These are phyloP conservation scores for Fusarium annulatum DNA, from an alignment of 2,329 filamentous ascomycete genomes.

Conservation along the genomic window DNA sequence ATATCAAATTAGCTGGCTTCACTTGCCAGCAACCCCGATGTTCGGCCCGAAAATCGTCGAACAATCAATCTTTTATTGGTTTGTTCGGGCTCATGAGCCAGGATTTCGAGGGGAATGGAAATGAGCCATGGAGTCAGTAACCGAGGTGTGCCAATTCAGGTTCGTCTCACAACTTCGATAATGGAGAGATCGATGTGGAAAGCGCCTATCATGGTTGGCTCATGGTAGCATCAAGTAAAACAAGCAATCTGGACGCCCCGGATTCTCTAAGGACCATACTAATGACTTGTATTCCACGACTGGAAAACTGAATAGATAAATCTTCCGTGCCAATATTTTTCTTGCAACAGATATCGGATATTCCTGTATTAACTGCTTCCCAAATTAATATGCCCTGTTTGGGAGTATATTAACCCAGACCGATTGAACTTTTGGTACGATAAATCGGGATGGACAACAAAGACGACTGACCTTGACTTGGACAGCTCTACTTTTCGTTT, in stretches of 20 bases:
- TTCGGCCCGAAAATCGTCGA: neutral
- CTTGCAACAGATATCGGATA: rapidly evolving
- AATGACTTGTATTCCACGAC: too few species aligned
- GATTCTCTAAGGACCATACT: too few species aligned
- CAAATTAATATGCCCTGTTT: neutral
- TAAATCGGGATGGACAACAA: too few species aligned
- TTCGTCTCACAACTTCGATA: neutral
- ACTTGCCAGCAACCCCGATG: neutral
- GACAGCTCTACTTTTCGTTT: neutral
- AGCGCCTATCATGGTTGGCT: neutral
- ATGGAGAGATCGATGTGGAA: neutral
- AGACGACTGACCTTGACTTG: neutral
- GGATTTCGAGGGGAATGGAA: neutral
- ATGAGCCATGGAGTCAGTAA: neutral
- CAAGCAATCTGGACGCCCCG: too few species aligned
- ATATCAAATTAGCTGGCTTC: neutral
- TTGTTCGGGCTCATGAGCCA: neutral
- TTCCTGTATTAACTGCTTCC: neutral
- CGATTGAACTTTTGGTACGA: rapidly evolving
- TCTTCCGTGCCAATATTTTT: too few species aligned
- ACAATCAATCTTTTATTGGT: too few species aligned
- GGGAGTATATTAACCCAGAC: too few species aligned
- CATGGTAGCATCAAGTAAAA: neutral
- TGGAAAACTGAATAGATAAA: too few species aligned
- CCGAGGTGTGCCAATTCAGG: neutral